phyloP scores from a whole-genome alignment of 208 protist species.

The Acanthamoeba royreba region DNA sequence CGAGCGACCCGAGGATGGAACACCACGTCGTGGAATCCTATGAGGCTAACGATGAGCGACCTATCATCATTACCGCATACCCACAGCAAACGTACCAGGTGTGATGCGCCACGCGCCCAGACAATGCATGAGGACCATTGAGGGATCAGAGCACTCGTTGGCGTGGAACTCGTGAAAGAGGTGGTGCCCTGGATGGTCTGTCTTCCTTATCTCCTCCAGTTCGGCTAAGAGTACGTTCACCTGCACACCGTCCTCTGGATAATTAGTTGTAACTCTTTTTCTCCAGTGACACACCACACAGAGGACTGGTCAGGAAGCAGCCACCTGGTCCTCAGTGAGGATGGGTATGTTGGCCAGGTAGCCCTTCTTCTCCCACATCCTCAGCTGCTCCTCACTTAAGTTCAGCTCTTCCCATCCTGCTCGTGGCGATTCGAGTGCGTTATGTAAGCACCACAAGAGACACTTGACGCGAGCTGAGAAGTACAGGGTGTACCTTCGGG shows the following conservation, averaged over 20 bases:
- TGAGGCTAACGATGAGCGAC: neutral
- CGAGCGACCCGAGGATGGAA: neutral
- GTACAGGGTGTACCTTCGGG: neutral
- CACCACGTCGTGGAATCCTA: neutral
- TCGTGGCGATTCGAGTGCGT: neutral
- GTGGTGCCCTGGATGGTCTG: neutral
- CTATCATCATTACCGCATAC: neutral
- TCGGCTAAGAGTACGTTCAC: neutral
- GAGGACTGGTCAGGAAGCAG: neutral
- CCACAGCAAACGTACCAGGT: neutral
- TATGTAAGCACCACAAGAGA: neutral
- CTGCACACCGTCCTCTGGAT: neutral
- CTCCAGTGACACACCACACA: neutral
- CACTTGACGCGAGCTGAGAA: neutral
- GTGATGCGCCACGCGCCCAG: neutral
- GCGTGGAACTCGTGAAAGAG: constrained; percentile 35
- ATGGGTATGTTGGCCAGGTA: neutral
- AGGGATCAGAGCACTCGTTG: neutral
- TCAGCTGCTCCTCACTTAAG: neutral
- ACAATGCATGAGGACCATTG: neutral
- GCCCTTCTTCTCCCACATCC: neutral
- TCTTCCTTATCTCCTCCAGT: neutral
- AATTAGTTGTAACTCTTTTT: neutral
- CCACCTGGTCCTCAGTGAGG: neutral
- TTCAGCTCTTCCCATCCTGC: neutral